Evolutionary conservation across 192 early-diverging fungal genomes (phyloP), one percentile per base, ranked within the genome.

Genomic region (Phycomyces nitens): DNA sequence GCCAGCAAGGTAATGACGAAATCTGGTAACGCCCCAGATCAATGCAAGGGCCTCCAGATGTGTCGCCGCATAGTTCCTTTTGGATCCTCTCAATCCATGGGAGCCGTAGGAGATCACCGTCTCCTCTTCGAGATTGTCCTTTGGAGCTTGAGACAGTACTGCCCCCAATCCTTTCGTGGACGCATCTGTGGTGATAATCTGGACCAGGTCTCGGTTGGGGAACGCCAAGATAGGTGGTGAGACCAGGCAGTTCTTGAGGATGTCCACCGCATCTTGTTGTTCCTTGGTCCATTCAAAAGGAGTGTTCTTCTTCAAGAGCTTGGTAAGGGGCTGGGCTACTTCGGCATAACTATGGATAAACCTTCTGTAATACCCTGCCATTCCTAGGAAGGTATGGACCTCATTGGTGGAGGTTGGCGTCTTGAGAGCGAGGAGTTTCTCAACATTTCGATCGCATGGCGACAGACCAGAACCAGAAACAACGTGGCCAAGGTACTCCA

Each of bases 21-120:
- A n/a, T n/a, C n/a, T n/a, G n/a, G n/a, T n/a, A n/a, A n/a, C n/a
- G n/a, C n/a, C n/a, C n/a, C n/a, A n/a, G n/a, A n/a, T n/a, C n/a
- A n/a, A n/a, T n/a, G n/a, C n/a, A n/a, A n/a, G n/a, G n/a, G n/a
- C 72, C 39, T 80, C 75, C 20, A 70, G 20, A 11, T 77, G 60
- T 2, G 49, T 69, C 0, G 60, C 57, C 0, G 62, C 18, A 22
- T 75, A 80, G 2, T 65, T 54, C 5, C 8, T 11, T 44, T 71
- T 63, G 0, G 44, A 39, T 0, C 53, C 61, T 4, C 59, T 42
- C 0, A 76, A 24, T 0, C 18, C 7, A 10, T 53, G 22, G 21
- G 62, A 65, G 0, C 29, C 60, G 41, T 62, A 62, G 3, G 24
- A 3, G 0, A 62, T 41, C 2, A 62, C 51, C 2, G 24, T 39